Evolutionary conservation across 345 rosid genomes (phyloP).

Genomic region (Citrus unshiu): DNA sequence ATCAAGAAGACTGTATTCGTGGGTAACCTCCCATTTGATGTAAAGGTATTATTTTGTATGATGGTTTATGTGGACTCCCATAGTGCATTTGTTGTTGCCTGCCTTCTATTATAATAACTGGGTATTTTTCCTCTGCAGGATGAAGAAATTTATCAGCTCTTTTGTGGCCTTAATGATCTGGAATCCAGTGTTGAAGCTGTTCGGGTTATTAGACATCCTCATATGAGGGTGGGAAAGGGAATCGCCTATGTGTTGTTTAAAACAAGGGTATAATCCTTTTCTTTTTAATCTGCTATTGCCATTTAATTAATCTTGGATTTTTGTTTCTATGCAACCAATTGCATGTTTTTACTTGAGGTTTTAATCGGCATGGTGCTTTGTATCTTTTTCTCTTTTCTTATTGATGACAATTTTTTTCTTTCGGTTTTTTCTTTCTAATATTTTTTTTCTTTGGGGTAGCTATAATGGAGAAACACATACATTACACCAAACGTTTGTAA

Average conservation of each 20-base stretch:
- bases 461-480: not conserved
- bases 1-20: constrained; percentile 77
- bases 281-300: not conserved
- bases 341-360: not conserved
- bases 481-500: no score
- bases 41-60: constrained; percentile 50
- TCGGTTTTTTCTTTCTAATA: no score
- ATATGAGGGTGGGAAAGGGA: constrained; percentile 87
- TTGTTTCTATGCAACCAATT: not conserved
- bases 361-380: not conserved
- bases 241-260: constrained; percentile 89
- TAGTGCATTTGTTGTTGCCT: not conserved
- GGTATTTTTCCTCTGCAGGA: constrained; percentile 42
- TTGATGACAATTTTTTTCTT: not conserved
- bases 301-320: not conserved
- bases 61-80: not conserved
- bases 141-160: constrained; percentile 87
- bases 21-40: constrained; percentile 97
- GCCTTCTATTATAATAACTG: not conserved
- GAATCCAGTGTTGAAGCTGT: constrained; percentile 80
- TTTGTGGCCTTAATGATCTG: constrained; percentile 52
- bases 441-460: not conserved
- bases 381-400: not conserved
- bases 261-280: constrained; percentile 56
- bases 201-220: constrained; percentile 83